Conservation (phyloP, 2,329 filamentous ascomycete species). For the Penicillium sp. region DNA sequence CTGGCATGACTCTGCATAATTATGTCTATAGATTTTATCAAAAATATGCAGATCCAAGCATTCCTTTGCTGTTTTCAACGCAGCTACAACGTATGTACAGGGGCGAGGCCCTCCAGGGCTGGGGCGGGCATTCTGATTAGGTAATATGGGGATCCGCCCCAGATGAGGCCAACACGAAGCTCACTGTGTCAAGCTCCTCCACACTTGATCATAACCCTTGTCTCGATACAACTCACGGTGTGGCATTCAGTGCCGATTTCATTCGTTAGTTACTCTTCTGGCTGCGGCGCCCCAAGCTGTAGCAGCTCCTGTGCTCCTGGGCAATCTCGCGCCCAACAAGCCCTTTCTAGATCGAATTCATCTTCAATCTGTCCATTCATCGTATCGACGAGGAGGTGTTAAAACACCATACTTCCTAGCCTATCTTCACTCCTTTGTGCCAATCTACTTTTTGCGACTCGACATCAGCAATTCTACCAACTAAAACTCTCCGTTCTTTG, state of each 20-base stretch:
- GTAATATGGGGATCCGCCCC: conserved; percentile 1
- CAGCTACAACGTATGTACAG: background rate
- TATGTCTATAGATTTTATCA: too few relatives aligned
- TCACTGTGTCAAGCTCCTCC: background rate
- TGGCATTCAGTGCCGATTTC: conserved; percentile 31
- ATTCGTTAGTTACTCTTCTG: conserved; percentile 24
- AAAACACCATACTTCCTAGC: background rate
- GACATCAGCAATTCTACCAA: background rate
- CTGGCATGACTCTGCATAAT: too few relatives aligned
- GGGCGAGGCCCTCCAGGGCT: background rate
- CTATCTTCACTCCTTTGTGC: background rate
- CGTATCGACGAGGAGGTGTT: background rate
- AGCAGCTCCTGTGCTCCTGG: conserved; percentile 1
- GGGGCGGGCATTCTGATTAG: background rate
- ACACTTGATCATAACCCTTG: background rate
- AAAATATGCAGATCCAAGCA: background rate
- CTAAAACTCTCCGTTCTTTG: background rate
- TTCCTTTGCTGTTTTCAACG: background rate
- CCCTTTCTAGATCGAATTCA: conserved; percentile 3
- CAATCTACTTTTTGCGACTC: background rate
- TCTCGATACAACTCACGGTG: background rate
- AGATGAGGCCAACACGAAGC: background rate
- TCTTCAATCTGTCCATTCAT: conserved; percentile 4
- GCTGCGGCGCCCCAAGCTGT: background rate
- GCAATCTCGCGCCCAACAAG: background rate